Evolutionary conservation across 2,329 filamentous ascomycete species (phyloP).

Genomic region (Chaetomium globosum): DNA sequence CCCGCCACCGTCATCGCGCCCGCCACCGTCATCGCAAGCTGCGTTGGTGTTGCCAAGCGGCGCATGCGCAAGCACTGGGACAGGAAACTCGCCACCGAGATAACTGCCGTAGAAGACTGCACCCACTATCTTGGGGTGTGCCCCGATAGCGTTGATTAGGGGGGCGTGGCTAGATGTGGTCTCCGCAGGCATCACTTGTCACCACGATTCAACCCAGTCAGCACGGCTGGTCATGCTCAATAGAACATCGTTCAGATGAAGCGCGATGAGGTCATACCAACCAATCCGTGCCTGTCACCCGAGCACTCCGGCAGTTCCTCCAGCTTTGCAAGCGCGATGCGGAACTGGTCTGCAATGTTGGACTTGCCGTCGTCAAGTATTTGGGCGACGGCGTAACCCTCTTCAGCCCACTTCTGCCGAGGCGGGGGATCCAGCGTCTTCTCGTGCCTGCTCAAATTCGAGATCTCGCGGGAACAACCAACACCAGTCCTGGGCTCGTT

Average conservation of each 20-base stretch:
- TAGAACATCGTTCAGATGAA: neutral
- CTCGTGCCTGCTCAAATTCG: conserved; percentile 23
- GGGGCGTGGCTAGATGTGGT: conserved; percentile 22
- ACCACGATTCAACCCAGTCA: neutral
- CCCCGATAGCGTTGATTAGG: conserved; percentile 9
- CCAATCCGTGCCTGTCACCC: conserved; percentile 45
- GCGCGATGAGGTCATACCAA: conserved; percentile 38
- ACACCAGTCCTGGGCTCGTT: conserved; percentile 38
- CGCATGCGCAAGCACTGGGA: conserved; percentile 33
- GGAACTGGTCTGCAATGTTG: conserved; percentile 13
- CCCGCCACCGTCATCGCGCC: neutral
- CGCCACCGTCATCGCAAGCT: neutral
- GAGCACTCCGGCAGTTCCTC: conserved; percentile 38
- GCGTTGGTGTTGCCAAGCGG: conserved; percentile 18
- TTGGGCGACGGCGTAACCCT: conserved; percentile 66
- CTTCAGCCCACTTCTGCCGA: conserved; percentile 70
- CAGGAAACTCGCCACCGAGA: neutral
- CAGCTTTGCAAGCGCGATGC: conserved; percentile 27
- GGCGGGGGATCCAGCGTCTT: conserved; percentile 53
- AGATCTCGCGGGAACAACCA: conserved; percentile 30
- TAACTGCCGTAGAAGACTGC: conserved; percentile 31
- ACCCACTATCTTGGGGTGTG: conserved; percentile 24
- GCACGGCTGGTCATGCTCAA: neutral
- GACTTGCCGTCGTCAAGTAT: conserved; percentile 41
- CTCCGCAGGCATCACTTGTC: conserved; percentile 20